Base-by-base conservation (phyloP, 1,284 basidiomycete genomes). In the Trametes versicolor region DNA sequence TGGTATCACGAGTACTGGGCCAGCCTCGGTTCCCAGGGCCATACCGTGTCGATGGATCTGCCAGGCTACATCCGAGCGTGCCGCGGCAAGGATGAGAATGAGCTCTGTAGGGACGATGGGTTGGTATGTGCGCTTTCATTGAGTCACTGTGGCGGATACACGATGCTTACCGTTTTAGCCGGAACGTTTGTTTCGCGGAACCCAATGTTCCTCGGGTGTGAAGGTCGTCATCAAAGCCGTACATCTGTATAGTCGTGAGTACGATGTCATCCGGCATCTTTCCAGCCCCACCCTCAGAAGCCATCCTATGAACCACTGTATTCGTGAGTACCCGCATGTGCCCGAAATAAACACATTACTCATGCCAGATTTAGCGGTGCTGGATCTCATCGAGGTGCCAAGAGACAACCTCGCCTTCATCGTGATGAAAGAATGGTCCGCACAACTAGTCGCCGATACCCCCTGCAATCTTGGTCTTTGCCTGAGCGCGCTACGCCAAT, bases 351-450 rank as follows among this genome's bases (percentile, higher is more conserved):
- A 60, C 23, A 27, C 15, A 8, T 32, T 32, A 32, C 49, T 49
- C 15, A 65, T 25, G 45, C 9, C 70, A 29, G 62, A 21, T 54
- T 12, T 70, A 92, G 90, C 91, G 52, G 80, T 92, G 19, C 75
- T 90, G 36, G 88, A 89, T 71, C 73, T 90, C 32, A 83, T 92
- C 57, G 83, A 86, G 67, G 78, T 85, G 25, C 75, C 78, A 1
- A 72, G 79, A n/a, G 86, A 90, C 59, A 74, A 80, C 56, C 72
- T 90, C 39, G 87, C 80, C 9, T 88, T 93, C 70, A 87, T 93
- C 62, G 85, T 92, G 45, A 92, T 92, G 90, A 91, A 92, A 73
- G 87, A 91, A 75, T 93, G 91, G 90, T 89, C 87, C 19, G 81
- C 89, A 10, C 82, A 88, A 62, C 76, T 90, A 27, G 79, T 89